These are phyloP conservation scores for Schizopora paradoxa DNA, from an alignment of 1,284 basidiomycete species.

Conservation along the genomic window DNA sequence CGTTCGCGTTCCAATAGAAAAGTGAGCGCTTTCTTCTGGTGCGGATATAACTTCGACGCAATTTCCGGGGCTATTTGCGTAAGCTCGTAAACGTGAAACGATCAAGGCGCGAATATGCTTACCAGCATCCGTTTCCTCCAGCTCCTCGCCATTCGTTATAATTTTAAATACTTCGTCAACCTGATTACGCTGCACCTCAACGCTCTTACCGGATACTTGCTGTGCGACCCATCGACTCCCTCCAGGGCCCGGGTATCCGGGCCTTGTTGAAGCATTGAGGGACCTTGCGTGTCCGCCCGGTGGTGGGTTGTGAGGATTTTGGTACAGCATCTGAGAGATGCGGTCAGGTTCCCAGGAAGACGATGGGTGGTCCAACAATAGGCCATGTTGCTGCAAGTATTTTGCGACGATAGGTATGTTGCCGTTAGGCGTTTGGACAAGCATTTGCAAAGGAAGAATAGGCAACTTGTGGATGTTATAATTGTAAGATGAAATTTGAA, in stretches of 20 bases:
- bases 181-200: constrained; percentile 90
- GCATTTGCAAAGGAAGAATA: constrained; percentile 77
- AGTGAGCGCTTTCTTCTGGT: constrained; percentile 96
- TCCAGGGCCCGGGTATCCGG: constrained; percentile 37
- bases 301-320: constrained; percentile 85
- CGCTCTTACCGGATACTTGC: constrained; percentile 65
- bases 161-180: constrained; percentile 92
- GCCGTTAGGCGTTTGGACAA: constrained; percentile 89
- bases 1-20: constrained; percentile 94
- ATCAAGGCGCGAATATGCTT: constrained; percentile 27
- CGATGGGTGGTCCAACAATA: constrained; percentile 81
- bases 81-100: constrained; percentile 9
- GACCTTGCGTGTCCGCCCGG: constrained; percentile 56
- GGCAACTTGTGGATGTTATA: constrained; percentile 46
- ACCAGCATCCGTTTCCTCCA: constrained; percentile 83
- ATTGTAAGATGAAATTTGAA: constrained; percentile 19
- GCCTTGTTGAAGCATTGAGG: constrained; percentile 36
- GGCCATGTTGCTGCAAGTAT: constrained; percentile 60
- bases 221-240: constrained; percentile 53
- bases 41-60: constrained; percentile 88
- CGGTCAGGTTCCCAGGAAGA: constrained; percentile 50
- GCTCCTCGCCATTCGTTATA: constrained; percentile 80
- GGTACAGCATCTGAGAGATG: constrained; percentile 65
- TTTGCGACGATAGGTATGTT: constrained; percentile 80
- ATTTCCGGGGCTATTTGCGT: constrained; percentile 62